Evolutionary conservation across 805 yeast genomes (phyloP).

Genomic region (Metschnikowia kofuensis): DNA sequence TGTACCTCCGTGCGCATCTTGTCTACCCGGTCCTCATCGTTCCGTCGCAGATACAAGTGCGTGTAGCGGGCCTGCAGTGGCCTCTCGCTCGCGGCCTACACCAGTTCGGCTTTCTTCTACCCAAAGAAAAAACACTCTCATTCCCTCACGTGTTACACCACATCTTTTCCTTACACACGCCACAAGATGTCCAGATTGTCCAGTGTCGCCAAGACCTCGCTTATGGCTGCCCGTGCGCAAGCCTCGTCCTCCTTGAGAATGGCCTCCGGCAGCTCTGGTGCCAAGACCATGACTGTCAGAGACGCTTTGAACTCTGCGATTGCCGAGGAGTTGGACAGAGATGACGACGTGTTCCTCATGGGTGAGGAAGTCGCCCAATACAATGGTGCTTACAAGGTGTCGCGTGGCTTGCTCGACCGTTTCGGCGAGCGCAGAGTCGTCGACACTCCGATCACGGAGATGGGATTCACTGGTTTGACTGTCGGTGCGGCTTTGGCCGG

Average conservation of each 20-base stretch:
- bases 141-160: too few species aligned
- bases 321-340: conserved; percentile 96
- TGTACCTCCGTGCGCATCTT: conserved; percentile 18
- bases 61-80: background rate
- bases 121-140: too few species aligned
- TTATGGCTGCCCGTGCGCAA: conserved; percentile 30
- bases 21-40: conserved; percentile 21
- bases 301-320: conserved; percentile 94
- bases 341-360: conserved; percentile 88
- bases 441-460: conserved; percentile 98
- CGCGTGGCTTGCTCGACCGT: conserved; percentile 92
- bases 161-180: too few species aligned
- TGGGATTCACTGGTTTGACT: conserved; percentile 96
- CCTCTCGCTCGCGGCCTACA: too few species aligned
- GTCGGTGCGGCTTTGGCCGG: conserved; percentile 97
- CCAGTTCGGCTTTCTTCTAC: too few species aligned
- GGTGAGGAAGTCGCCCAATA: conserved; percentile 99
- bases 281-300: conserved; percentile 80
- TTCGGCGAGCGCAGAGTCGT: conserved; percentile 91
- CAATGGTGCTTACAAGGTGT: conserved; percentile 97
- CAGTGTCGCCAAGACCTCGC: conserved; percentile 44
- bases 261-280: conserved; percentile 49
- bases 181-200: conserved; percentile 27
- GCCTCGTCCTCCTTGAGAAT: conserved; percentile 29
- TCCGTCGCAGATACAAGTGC: conserved; percentile 10